Evolutionary conservation across 2,329 filamentous ascomycete genomes (phyloP).

Genomic region (Cyanodermella asteris): DNA sequence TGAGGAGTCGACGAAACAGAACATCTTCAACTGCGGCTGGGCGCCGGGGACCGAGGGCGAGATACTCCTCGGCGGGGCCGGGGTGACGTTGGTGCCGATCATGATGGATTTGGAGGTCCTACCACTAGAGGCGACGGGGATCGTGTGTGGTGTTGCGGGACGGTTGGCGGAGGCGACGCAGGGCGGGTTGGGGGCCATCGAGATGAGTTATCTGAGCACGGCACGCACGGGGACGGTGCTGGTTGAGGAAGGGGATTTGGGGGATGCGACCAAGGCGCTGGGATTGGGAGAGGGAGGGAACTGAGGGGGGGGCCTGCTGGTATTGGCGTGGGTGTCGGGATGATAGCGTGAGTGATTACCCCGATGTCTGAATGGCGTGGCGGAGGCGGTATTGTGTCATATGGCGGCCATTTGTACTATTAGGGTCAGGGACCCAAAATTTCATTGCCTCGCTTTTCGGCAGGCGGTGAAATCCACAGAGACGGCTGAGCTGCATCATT

Average conservation of each 20-base stretch:
- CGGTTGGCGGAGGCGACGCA: slow-evolving; percentile 15
- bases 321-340: no score
- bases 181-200: slow-evolving; percentile 24
- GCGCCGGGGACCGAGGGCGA: slow-evolving; percentile 36
- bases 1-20: slow-evolving; percentile 27
- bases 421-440: no score
- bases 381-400: no score
- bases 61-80: slow-evolving; percentile 53
- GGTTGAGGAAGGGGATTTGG: slow-evolving; percentile 50
- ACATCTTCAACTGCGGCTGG: slow-evolving; percentile 32
- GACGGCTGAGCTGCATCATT: no score
- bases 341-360: no score
- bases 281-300: slow-evolving; percentile 3
- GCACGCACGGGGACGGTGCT: slow-evolving; percentile 78
- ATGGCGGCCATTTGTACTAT: no score
- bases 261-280: slow-evolving; percentile 52
- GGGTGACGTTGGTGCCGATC: slow-evolving; percentile 58
- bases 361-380: no score
- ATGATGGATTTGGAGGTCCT: slow-evolving; percentile 65
- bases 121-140: slow-evolving; percentile 74
- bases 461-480: no score
- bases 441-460: no score
- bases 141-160: slow-evolving; percentile 83
- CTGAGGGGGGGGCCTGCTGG: no score
- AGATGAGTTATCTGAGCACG: slow-evolving; percentile 80